Evolutionary conservation across 2,329 filamentous ascomycete genomes (phyloP).

Genomic region (Aspergillus sp.): DNA sequence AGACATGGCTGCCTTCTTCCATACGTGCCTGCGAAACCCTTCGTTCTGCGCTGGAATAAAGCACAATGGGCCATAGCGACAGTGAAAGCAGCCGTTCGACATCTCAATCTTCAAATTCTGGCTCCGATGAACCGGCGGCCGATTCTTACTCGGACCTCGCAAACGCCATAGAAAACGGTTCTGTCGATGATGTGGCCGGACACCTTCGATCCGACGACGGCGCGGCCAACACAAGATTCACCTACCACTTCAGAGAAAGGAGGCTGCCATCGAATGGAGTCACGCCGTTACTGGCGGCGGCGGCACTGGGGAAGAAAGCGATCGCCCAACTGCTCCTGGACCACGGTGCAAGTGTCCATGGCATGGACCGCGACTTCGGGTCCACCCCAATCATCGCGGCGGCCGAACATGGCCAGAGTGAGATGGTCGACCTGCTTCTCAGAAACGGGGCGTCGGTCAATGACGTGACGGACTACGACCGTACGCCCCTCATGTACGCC

Average conservation of each 20-base stretch:
- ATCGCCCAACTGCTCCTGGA: neutral
- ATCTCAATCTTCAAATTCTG: too few species aligned
- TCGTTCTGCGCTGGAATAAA: neutral
- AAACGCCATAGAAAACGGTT: neutral
- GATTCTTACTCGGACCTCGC: constrained; percentile 12
- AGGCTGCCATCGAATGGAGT: neutral
- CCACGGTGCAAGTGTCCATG: neutral
- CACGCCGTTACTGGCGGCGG: neutral
- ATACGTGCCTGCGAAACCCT: neutral
- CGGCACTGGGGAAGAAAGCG: neutral
- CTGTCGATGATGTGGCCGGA: constrained; percentile 2
- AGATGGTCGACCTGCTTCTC: neutral
- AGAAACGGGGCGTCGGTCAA: neutral
- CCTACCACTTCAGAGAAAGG: neutral
- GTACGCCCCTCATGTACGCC: neutral
- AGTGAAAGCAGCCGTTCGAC: neutral
- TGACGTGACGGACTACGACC: neutral
- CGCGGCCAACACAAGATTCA: neutral
- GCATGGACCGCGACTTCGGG: neutral
- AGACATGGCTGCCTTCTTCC: too few species aligned
- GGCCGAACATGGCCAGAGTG: neutral
- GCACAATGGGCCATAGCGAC: neutral
- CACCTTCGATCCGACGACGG: neutral
- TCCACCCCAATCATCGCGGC: neutral
- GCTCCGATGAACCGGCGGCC: neutral